These are phyloP conservation scores for Cryptococcus depauperatus DNA, from an alignment of 1,284 basidiomycete genomes.

Conservation along the genomic window DNA sequence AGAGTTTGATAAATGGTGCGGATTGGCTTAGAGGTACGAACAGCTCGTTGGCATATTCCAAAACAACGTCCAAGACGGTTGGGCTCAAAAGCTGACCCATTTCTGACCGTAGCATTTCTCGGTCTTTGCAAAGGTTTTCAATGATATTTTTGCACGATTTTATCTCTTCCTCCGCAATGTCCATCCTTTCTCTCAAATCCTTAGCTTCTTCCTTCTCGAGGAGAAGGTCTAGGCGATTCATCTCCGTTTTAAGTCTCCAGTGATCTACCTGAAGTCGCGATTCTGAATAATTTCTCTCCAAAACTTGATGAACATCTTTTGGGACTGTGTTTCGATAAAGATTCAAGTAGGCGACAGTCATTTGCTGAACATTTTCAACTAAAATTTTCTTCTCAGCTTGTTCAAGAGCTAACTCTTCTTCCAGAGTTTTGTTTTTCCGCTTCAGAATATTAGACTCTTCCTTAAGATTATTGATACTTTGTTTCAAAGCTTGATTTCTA, in stretches of 20 bases:
- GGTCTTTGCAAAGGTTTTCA: conserved; percentile 3
- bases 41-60: neutral
- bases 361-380: conserved; percentile 4
- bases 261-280: neutral
- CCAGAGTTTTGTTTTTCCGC: neutral
- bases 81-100: neutral
- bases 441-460: conserved; percentile 1
- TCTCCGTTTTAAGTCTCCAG: conserved; percentile 6
- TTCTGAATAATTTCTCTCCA: conserved; percentile 1
- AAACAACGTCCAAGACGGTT: neutral
- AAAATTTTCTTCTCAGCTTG: conserved; percentile 13
- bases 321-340: conserved; percentile 6
- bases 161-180: neutral
- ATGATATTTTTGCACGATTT: conserved; percentile 1
- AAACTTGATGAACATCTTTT: neutral
- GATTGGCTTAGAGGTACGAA: neutral
- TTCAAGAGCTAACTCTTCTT: conserved; percentile 1
- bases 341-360: conserved; percentile 3
- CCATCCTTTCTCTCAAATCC: conserved; percentile 2
- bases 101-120: conserved; percentile 3
- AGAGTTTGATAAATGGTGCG: conserved; percentile 9
- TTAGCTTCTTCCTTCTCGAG: neutral
- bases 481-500: neutral
- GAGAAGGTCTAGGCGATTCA: neutral
- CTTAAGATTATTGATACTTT: neutral